Conservation (phyloP, 2,329 filamentous ascomycete species). For the Venturia effusa region DNA sequence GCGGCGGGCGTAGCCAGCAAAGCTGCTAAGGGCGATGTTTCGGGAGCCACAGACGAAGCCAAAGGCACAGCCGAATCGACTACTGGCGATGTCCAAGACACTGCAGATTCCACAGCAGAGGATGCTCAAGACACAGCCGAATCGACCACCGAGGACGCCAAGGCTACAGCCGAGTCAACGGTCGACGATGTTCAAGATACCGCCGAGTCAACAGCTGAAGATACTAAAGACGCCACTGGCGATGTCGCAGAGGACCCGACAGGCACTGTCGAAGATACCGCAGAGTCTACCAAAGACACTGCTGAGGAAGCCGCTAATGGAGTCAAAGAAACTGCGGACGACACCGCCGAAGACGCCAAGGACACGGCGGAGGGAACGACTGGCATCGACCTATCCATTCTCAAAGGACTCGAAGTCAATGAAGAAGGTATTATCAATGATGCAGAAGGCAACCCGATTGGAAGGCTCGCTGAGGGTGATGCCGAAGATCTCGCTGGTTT, state of each 20-base stretch:
- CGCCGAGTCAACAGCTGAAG: constrained; percentile 18
- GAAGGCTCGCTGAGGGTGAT: constrained; percentile 40
- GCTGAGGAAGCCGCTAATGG: constrained; percentile 18
- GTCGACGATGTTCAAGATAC: constrained; percentile 17
- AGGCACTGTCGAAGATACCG: constrained; percentile 22
- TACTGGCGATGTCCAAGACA: constrained; percentile 15
- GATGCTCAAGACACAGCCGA: constrained; percentile 14
- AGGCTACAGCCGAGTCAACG: constrained; percentile 22
- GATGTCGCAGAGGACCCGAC: constrained; percentile 10
- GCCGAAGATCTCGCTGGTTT: constrained; percentile 42
- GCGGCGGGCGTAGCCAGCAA: constrained; percentile 13
- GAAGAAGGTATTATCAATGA: constrained; percentile 44
- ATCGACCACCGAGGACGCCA: constrained; percentile 22
- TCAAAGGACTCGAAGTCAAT: constrained; percentile 42
- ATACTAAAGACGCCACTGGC: constrained; percentile 18
- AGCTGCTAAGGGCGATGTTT: constrained; percentile 19
- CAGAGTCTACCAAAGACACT: constrained; percentile 16
- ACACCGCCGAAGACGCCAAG: constrained; percentile 20
- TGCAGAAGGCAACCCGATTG: constrained; percentile 37
- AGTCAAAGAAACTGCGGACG: constrained; percentile 19
- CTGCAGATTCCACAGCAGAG: constrained; percentile 22
- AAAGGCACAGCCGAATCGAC: constrained; percentile 22
- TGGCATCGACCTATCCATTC: constrained; percentile 29
- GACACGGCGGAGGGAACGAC: constrained; percentile 15
- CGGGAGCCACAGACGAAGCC: constrained; percentile 18